Evolutionary conservation across 2,329 filamentous ascomycete genomes (phyloP).

Genomic region (Aureobasidium sp.): DNA sequence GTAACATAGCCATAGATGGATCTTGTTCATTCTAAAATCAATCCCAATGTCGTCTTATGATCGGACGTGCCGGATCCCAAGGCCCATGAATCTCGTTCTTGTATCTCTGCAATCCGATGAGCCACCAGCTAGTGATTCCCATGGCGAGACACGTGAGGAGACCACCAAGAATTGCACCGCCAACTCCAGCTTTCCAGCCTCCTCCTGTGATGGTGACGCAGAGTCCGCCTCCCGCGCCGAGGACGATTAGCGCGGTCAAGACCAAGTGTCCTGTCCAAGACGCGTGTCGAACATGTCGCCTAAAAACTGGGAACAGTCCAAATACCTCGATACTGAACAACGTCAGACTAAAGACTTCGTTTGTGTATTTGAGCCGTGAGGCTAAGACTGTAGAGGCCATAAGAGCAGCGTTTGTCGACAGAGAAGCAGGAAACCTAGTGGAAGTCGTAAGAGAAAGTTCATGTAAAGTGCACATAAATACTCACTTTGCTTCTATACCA

Average conservation of each 20-base stretch:
- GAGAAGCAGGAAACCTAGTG: conserved; percentile 53
- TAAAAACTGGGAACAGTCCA: conserved; percentile 92
- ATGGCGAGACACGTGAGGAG: conserved; percentile 68
- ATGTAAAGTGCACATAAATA: conserved; percentile 17
- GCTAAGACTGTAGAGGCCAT: conserved; percentile 96
- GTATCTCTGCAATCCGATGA: conserved; percentile 94
- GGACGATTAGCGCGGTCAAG: conserved; percentile 67
- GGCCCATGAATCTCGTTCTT: conserved; percentile 98
- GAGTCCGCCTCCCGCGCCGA: conserved; percentile 71
- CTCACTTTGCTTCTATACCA: conserved; percentile 44
- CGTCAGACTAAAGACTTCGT: conserved; percentile 89
- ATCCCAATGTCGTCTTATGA: conserved; percentile 62
- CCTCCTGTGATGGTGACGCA: conserved; percentile 50
- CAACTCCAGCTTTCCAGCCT: conserved; percentile 50
- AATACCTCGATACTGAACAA: conserved; percentile 97
- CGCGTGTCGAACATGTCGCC: conserved; percentile 74
- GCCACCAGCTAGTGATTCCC: conserved; percentile 95
- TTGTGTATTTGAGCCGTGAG: conserved; percentile 78
- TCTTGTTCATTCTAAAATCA: conserved; percentile 20
- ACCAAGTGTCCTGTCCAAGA: conserved; percentile 74
- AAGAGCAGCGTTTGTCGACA: conserved; percentile 90
- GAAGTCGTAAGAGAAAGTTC: neutral
- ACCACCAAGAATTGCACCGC: conserved; percentile 70
- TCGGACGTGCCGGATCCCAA: conserved; percentile 90
- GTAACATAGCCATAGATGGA: neutral